These are phyloP conservation scores for Ustilago trichophora DNA, from an alignment of 1,284 basidiomycete species.

Conservation along the genomic window DNA sequence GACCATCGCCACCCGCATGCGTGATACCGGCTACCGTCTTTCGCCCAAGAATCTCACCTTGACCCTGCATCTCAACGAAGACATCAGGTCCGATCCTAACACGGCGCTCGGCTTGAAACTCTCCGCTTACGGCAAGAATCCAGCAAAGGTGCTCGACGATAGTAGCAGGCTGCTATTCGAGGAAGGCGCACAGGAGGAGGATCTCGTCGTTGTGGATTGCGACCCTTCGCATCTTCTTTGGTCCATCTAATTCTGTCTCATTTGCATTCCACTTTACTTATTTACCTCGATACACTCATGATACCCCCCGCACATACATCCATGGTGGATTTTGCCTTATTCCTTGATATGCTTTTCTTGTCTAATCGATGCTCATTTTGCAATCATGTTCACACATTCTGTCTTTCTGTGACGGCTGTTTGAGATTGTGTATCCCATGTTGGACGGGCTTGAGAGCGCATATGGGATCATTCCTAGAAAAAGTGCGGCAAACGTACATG, in stretches of 20 bases:
- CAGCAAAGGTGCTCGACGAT: constrained; percentile 27
- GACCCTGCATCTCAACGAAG: constrained; percentile 19
- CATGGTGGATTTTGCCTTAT: no score
- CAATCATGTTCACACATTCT: no score
- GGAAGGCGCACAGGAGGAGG: constrained; percentile 38
- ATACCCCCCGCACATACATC: no score
- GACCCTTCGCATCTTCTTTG: constrained; percentile 29
- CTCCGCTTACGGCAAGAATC: constrained; percentile 5
- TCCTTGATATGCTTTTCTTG: no score
- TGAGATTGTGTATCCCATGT: no score
- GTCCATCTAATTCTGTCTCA: constrained; percentile 26
- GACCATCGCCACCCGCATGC: constrained; percentile 19
- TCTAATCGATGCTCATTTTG: no score
- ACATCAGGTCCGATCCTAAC: not conserved
- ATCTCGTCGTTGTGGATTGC: constrained; percentile 30
- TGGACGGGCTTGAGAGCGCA: no score
- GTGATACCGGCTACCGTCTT: constrained; percentile 20
- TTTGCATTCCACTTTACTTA: no score
- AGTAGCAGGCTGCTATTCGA: constrained; percentile 28
- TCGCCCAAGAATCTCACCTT: constrained; percentile 26
- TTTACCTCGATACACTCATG: no score
- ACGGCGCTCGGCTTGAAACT: constrained; percentile 22
- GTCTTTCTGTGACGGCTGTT: no score
- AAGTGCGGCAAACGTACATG: no score
- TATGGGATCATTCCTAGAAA: no score